A percentile compares a stretch with the other conserved stretches of the same genome.
Conservation (phyloP, 177 flowering plant species). For the Telopea speciosissima region DNA sequence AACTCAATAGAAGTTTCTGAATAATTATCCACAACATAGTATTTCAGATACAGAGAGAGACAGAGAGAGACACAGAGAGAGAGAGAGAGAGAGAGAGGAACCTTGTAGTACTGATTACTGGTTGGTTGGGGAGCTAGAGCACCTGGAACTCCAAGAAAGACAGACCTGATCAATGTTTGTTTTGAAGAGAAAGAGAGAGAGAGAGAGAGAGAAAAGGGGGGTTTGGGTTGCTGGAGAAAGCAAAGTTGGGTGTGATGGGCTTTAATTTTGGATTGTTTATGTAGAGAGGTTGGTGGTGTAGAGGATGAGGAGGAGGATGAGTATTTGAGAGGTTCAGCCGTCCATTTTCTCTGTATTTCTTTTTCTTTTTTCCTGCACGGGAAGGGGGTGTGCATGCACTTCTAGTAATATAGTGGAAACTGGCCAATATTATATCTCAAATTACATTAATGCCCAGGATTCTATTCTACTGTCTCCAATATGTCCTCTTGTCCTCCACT, state of each 20-base stretch:
- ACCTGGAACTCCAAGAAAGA: not conserved
- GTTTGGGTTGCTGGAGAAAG: constrained; percentile 26
- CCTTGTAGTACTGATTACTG: not conserved
- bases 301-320: too few relatives aligned
- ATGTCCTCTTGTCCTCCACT: too few relatives aligned
- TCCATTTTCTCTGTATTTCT: too few relatives aligned
- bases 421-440: too few relatives aligned
- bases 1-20: not conserved
- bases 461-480: too few relatives aligned
- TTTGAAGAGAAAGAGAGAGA: not conserved
- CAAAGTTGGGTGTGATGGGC: constrained; percentile 4
- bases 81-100: constrained; percentile 9
- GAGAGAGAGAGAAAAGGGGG: constrained; percentile 5
- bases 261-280: constrained; percentile 24
- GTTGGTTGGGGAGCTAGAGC: too few relatives aligned
- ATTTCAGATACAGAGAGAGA: constrained; percentile 7
- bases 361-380: too few relatives aligned
- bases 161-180: not conserved
- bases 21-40: not conserved
- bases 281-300: constrained; percentile 28
- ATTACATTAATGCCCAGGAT: too few relatives aligned
- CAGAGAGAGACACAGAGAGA: constrained; percentile 11
- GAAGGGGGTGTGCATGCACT: too few relatives aligned
- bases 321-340: too few relatives aligned
- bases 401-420: too few relatives aligned